Evolutionary conservation across 1,284 basidiomycete genomes (phyloP).

Genomic region (Cutaneotrichosporon sp.): DNA sequence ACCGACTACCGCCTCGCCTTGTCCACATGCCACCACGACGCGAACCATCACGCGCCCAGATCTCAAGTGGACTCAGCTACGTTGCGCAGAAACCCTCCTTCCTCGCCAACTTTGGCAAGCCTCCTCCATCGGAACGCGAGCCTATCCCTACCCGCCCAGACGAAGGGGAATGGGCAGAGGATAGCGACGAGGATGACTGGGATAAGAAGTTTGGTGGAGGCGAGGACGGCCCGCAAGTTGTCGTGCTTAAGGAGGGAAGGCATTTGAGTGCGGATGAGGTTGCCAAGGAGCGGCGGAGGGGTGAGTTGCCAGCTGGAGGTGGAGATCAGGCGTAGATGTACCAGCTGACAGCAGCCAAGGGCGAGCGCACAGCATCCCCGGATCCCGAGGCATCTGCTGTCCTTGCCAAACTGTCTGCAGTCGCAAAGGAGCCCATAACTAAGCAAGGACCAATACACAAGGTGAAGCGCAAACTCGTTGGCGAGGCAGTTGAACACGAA

Average conservation of each 20-base stretch:
- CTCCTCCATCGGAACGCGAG: conserved; percentile 4
- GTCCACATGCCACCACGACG: conserved; percentile 11
- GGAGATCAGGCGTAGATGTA: too few species aligned
- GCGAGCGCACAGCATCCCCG: not conserved
- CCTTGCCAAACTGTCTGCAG: not conserved
- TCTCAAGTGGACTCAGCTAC: conserved; percentile 40
- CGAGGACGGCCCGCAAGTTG: conserved; percentile 80
- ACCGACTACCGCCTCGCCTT: not conserved
- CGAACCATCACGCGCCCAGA: conserved; percentile 24
- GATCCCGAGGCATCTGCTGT: not conserved
- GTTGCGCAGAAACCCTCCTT: conserved; percentile 45
- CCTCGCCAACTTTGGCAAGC: conserved; percentile 43
- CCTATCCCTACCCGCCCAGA: conserved; percentile 39
- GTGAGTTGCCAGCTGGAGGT: conserved; percentile 54
- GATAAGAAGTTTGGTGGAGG: conserved; percentile 72
- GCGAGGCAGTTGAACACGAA: conserved; percentile 4
- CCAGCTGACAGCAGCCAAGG: conserved; percentile 12
- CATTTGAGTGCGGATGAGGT: conserved; percentile 72
- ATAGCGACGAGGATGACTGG: conserved; percentile 60
- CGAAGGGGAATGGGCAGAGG: conserved; percentile 43
- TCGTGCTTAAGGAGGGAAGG: conserved; percentile 78
- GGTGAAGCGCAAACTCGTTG: conserved; percentile 6
- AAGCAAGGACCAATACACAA: not conserved
- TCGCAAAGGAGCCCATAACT: not conserved
- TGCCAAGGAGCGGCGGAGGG: conserved; percentile 71